These are phyloP conservation scores for Boletus pseudo-olivaceus DNA, from an alignment of 768 basidiomycete genomes.

Conservation along the genomic window DNA sequence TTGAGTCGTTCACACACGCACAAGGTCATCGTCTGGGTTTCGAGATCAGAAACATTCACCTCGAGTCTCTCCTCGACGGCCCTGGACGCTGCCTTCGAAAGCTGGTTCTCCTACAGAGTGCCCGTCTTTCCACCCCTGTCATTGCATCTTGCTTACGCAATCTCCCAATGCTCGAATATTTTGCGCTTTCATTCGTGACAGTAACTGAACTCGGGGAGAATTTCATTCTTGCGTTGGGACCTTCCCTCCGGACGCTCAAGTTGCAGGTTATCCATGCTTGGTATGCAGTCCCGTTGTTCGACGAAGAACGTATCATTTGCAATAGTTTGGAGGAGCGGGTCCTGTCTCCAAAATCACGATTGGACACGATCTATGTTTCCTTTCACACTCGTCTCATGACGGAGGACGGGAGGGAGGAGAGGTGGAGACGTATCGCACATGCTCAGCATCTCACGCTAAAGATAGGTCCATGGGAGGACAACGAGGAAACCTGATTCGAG, in stretches of 20 bases:
- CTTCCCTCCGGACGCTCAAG: constrained; percentile 32
- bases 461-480: constrained; percentile 31
- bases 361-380: constrained; percentile 13
- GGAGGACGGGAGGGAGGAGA: constrained; percentile 21
- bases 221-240: constrained; percentile 32
- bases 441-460: constrained; percentile 17
- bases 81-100: constrained; percentile 23
- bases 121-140: constrained; percentile 27
- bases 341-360: constrained; percentile 2
- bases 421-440: constrained; percentile 27
- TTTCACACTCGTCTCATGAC: constrained; percentile 19
- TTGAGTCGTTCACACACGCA: constrained; percentile 35
- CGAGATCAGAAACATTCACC: constrained; percentile 34
- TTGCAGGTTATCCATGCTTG: constrained; percentile 35
- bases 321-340: constrained; percentile 29
- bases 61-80: constrained; percentile 29
- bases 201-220: constrained; percentile 32
- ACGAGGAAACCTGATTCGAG: constrained; percentile 9
- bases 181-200: constrained; percentile 36
- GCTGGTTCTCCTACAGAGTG: constrained; percentile 37
- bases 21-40: constrained; percentile 35
- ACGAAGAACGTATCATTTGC: constrained; percentile 33
- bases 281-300: constrained; percentile 28
- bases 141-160: constrained; percentile 29
- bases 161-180: constrained; percentile 31